phyloP scores from a whole-genome alignment of 768 basidiomycete genomes.

The Clitopilus hobsonii region DNA sequence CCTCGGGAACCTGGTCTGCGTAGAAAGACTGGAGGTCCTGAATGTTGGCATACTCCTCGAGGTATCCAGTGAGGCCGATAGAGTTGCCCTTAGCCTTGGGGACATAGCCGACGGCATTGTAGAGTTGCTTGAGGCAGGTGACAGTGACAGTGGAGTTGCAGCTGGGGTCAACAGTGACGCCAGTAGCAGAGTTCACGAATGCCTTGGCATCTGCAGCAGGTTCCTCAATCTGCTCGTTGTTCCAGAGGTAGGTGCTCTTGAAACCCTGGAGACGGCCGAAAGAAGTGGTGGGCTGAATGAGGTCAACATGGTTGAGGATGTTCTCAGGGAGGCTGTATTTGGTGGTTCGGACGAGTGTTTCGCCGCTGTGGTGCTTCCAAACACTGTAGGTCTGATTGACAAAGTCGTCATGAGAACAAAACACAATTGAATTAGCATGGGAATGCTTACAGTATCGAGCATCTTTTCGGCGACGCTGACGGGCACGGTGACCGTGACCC shows the following conservation, averaged over 20 bases:
- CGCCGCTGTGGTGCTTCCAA: conserved; percentile 54
- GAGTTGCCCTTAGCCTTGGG: conserved; percentile 37
- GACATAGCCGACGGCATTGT: conserved; percentile 44
- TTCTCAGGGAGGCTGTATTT: conserved; percentile 60
- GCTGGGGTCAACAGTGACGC: conserved; percentile 37
- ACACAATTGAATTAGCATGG: conserved; percentile 1
- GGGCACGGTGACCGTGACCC: conserved; percentile 58
- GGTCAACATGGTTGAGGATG: conserved; percentile 56
- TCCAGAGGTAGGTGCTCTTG: conserved; percentile 28
- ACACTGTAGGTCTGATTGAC: conserved; percentile 51
- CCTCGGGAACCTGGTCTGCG: conserved; percentile 39
- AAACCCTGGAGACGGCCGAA: conserved; percentile 46
- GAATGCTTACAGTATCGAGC: conserved; percentile 55
- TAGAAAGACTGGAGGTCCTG: conserved; percentile 50
- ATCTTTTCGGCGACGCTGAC: conserved; percentile 61
- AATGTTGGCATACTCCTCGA: conserved; percentile 47
- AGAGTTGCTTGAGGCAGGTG: conserved; percentile 48
- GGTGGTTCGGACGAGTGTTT: conserved; percentile 59
- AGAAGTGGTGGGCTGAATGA: conserved; percentile 70
- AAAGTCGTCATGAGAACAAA: not conserved
- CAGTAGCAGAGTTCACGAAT: conserved; percentile 19
- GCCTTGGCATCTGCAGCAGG: conserved; percentile 8
- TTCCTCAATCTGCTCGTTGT: conserved; percentile 16
- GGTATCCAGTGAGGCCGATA: conserved; percentile 52
- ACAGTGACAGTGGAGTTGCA: conserved; percentile 50